These are phyloP conservation scores for Starmera pachycereana DNA, from an alignment of 805 yeast species.

Conservation along the genomic window DNA sequence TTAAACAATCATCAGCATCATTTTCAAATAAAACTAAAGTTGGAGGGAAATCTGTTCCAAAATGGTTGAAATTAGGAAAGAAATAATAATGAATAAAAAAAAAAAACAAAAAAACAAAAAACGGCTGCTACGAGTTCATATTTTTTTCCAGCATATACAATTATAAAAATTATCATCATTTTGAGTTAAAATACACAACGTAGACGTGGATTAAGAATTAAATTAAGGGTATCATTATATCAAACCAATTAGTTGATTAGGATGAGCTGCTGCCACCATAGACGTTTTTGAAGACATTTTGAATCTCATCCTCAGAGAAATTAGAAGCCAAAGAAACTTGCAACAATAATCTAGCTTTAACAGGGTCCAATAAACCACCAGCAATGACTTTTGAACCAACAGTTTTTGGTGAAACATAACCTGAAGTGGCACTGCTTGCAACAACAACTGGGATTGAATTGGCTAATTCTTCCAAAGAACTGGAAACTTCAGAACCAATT, in stretches of 20 bases:
- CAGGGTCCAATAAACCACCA: conserved; percentile 42
- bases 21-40: conserved; percentile 1
- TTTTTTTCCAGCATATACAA: no score
- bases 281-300: conserved; percentile 36
- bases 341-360: conserved; percentile 37
- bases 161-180: no score
- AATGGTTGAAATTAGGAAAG: conserved; percentile 30
- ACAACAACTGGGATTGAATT: conserved; percentile 32
- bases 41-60: conserved; percentile 22
- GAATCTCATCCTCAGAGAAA: conserved; percentile 29
- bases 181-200: neutral
- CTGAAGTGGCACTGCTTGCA: conserved; percentile 38
- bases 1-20: neutral
- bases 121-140: no score
- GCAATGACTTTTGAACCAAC: conserved; percentile 26
- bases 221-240: neutral
- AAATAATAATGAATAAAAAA: no score
- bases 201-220: neutral
- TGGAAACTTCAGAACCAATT: conserved; percentile 30
- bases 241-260: no score
- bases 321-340: conserved; percentile 37
- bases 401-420: conserved; percentile 36
- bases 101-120: no score
- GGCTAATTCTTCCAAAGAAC: conserved; percentile 22
- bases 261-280: conserved; percentile 28